phyloP scores from a whole-genome alignment of 176 grass and related monocot species.

The Oryza australiensis region DNA sequence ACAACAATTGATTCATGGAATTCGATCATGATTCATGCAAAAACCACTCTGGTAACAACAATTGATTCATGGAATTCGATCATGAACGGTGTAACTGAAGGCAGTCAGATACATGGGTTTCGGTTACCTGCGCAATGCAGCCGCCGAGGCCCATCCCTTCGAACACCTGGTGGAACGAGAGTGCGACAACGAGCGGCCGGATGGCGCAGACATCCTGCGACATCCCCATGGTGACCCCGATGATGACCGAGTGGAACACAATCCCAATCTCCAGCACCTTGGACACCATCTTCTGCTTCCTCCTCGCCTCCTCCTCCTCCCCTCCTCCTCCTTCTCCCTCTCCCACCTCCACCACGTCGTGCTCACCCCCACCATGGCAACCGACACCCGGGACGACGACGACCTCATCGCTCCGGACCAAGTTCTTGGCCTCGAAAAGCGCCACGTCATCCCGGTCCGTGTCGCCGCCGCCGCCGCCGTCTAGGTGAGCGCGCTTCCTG shows the following conservation, averaged over 20 bases:
- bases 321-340: conserved; percentile 32
- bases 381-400: neutral
- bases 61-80: neutral
- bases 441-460: conserved; percentile 47
- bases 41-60: neutral
- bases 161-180: conserved; percentile 94
- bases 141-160: conserved; percentile 97
- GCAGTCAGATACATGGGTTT: neutral
- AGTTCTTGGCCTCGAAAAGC: conserved; percentile 43
- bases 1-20: neutral
- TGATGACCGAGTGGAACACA: conserved; percentile 93
- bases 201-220: conserved; percentile 90
- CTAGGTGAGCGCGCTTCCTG: conserved; percentile 39
- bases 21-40: neutral
- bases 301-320: conserved; percentile 65
- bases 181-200: conserved; percentile 75
- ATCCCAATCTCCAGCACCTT: conserved; percentile 96
- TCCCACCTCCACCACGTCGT: conserved; percentile 44
- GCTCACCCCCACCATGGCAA: conserved; percentile 49
- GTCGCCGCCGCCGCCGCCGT: conserved; percentile 11
- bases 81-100: neutral
- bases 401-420: conserved; percentile 38
- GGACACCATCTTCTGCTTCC: conserved; percentile 98
- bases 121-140: conserved; percentile 89
- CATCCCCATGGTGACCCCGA: conserved; percentile 82